Evolutionary conservation across 2,329 filamentous ascomycete genomes (phyloP).

Genomic region (Seiridium unicorne): DNA sequence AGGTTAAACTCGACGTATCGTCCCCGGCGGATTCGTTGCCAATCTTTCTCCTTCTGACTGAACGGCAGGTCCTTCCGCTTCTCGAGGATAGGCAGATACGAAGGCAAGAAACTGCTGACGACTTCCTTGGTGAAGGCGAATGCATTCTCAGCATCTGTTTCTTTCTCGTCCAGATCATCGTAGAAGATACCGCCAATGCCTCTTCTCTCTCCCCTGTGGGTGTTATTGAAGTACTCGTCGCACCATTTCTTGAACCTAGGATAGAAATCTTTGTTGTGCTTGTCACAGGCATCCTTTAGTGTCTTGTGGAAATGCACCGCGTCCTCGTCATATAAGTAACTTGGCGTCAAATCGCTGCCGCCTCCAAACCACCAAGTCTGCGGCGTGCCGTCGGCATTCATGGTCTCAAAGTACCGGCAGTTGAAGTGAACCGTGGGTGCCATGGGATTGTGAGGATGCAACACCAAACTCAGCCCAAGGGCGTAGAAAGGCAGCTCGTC

Average conservation of each 20-base stretch:
- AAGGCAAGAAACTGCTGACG: constrained; percentile 82
- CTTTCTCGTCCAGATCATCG: constrained; percentile 86
- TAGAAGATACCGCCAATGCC: constrained; percentile 98
- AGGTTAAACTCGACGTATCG: constrained; percentile 98
- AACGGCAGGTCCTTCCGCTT: constrained; percentile 90
- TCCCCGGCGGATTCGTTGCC: constrained; percentile 94
- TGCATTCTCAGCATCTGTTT: constrained; percentile 83
- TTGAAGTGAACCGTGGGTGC: constrained; percentile 97
- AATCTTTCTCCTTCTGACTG: constrained; percentile 82
- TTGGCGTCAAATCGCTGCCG: constrained; percentile 88
- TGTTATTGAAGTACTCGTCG: constrained; percentile 94
- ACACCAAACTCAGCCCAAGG: constrained; percentile 85
- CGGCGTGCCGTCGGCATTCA: constrained; percentile 73
- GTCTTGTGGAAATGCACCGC: constrained; percentile 94
- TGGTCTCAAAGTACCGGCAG: constrained; percentile 98
- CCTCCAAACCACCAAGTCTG: constrained; percentile 99
- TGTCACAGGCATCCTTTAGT: constrained; percentile 89
- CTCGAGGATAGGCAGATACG: constrained; percentile 86
- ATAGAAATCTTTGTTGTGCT: constrained; percentile 90
- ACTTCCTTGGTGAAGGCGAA: constrained; percentile 89
- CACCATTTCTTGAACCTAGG: constrained; percentile 97
- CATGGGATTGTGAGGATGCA: constrained; percentile 94
- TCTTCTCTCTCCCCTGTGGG: constrained; percentile 82
- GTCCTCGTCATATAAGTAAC: constrained; percentile 95
- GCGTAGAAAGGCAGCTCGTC: constrained; percentile 92